Evolutionary conservation across 2,329 filamentous ascomycete species (phyloP), one percentile per base, ranked within the genome.

Genomic region (Penicillium sp.): DNA sequence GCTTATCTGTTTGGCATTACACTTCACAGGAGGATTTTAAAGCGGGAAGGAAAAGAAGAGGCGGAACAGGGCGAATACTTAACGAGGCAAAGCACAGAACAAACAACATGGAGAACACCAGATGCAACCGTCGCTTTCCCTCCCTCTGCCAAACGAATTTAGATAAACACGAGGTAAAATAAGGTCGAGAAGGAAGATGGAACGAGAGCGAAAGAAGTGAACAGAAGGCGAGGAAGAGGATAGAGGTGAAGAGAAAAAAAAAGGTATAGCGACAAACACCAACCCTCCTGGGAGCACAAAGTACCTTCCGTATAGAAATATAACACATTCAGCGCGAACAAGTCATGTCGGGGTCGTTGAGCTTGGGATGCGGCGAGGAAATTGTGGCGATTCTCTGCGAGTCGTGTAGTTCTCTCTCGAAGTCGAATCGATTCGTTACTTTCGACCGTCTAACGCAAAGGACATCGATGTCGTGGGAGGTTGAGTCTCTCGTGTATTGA

Each of bases 1-100:
- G 66, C 67, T 69, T 67, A 71, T 70, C 70, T 70, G 67, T 66
- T 71, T 70, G 67, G 67, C 69, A 69, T 70, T 70, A 71, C 68
- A 70, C 70, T 21, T 69, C 68, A 71, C 68, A 69, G 61, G 62
- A 68, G 67, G 59, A 64, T 65, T 67, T 65, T 66, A 49, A 61
- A 30, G 55, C 50, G 57, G 62, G 55, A 53, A 55, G 61, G 59
- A 52, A 63, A 59, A 70, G 67, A 67, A 65, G 57, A 58, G 26
- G 53, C 53, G 44, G 13, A 56, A 48, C 53, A 48, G 31, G 21
- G 19, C 46, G 26, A 48, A 29, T 23, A 23, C 17, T 26, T 26
- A 26, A 29, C 29, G 41, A 45, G 31, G 45, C 15, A 56, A 31
- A 41, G 30, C 35, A 55, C 52, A 63, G 64, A 63, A 62, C n/a